These are phyloP conservation scores for Rhizopogon sp. DNA, from an alignment of 768 basidiomycete genomes.

Conservation along the genomic window DNA sequence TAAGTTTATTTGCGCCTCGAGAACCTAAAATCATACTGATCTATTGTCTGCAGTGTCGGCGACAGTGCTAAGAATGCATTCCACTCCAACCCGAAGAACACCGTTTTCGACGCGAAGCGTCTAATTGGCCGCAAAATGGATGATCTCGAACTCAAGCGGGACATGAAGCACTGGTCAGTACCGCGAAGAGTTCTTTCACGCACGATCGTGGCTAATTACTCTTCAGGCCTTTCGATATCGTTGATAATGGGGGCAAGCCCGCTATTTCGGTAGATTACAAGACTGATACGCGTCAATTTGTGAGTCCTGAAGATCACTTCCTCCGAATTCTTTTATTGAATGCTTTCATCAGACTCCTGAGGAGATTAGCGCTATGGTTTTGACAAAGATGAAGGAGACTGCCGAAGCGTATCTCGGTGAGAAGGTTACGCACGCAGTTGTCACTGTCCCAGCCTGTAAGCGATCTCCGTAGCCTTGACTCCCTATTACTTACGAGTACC, in stretches of 20 bases:
- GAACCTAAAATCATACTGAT: not conserved
- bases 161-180: constrained; percentile 75
- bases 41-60: constrained; percentile 50
- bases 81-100: constrained; percentile 88
- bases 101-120: constrained; percentile 95
- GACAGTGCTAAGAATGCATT: constrained; percentile 96
- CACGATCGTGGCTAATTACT: not conserved
- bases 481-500: constrained; percentile 31
- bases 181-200: not conserved
- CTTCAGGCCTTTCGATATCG: constrained; percentile 63
- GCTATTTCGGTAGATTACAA: constrained; percentile 73
- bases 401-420: constrained; percentile 97
- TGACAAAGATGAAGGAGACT: constrained; percentile 98
- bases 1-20: constrained; percentile 6
- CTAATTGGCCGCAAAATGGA: constrained; percentile 85
- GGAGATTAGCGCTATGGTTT: constrained; percentile 93
- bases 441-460: constrained; percentile 94
- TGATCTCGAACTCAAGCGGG: constrained; percentile 74
- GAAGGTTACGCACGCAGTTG: constrained; percentile 95
- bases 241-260: constrained; percentile 79
- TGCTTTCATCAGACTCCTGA: constrained; percentile 67
- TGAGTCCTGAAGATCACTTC: constrained; percentile 34
- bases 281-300: constrained; percentile 77
- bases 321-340: not conserved
- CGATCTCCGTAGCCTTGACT: not conserved